These are phyloP conservation scores for Rossbeevera mucosa DNA, from an alignment of 768 basidiomycete species.

Conservation along the genomic window DNA sequence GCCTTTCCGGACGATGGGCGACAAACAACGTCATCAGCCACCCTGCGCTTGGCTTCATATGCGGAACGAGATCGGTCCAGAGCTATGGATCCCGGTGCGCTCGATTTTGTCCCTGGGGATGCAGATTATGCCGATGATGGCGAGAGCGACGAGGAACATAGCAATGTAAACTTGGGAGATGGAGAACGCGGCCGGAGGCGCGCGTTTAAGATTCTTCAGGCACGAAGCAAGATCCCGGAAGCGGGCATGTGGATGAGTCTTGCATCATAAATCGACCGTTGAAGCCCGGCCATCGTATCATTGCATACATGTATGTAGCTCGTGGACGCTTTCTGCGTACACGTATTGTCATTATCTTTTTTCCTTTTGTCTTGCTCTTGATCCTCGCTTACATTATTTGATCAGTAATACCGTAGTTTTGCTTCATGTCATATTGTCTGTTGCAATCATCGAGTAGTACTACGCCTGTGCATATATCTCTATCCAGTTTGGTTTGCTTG, in stretches of 20 bases:
- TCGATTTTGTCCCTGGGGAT: constrained; percentile 53
- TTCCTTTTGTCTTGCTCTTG: constrained; percentile 2
- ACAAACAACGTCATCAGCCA: constrained; percentile 36
- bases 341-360: constrained; percentile 3
- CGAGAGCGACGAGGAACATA: constrained; percentile 24
- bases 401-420: constrained; percentile 28
- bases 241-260: constrained; percentile 82
- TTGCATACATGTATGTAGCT: neutral
- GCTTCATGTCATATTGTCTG: constrained; percentile 29
- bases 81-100: constrained; percentile 62
- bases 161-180: constrained; percentile 17
- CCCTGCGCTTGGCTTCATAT: constrained; percentile 58
- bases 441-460: constrained; percentile 19
- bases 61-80: constrained; percentile 64
- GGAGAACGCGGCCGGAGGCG: constrained; percentile 49
- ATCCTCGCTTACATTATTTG: constrained; percentile 26
- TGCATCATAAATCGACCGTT: constrained; percentile 41
- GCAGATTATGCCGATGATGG: constrained; percentile 47
- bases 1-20: constrained; percentile 19
- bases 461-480: constrained; percentile 7
- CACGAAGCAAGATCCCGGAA: constrained; percentile 61
- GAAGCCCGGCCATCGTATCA: neutral
- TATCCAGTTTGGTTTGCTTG: neutral
- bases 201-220: constrained; percentile 67
- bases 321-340: constrained; percentile 7